Evolutionary conservation across 768 basidiomycete genomes (phyloP).

Genomic region (Russula foetens): DNA sequence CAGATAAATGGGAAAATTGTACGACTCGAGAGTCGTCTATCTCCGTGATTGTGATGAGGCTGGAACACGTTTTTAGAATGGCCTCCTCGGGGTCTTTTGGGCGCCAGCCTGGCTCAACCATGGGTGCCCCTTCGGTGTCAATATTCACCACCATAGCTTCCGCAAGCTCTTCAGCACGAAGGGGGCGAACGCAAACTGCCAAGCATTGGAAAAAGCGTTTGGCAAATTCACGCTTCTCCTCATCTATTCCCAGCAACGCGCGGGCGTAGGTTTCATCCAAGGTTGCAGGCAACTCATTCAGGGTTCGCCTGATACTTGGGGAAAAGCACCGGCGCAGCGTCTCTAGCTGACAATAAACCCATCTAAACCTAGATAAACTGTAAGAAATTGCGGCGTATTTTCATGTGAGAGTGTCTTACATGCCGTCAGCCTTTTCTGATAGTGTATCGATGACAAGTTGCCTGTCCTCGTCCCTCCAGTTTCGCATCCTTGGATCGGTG

Average conservation of each 20-base stretch:
- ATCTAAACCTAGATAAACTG: background rate
- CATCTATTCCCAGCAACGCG: background rate
- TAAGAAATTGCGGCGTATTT: background rate
- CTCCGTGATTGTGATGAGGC: background rate
- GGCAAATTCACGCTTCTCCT: background rate
- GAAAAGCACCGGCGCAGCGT: background rate
- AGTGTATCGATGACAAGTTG: background rate
- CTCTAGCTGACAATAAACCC: background rate
- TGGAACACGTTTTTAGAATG: background rate
- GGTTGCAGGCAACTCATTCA: background rate
- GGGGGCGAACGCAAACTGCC: background rate
- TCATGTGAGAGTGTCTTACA: background rate
- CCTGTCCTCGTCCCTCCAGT: background rate
- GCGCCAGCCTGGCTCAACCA: background rate
- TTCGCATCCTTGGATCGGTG: background rate
- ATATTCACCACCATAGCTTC: background rate
- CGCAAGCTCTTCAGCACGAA: constrained; percentile 2
- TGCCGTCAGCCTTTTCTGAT: background rate
- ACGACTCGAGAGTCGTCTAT: background rate
- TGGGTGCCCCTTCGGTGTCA: background rate
- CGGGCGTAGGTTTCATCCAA: constrained; percentile 2
- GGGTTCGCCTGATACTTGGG: background rate
- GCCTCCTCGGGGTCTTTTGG: background rate
- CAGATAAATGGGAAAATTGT: background rate
- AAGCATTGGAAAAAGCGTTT: constrained; percentile 4